Evolutionary conservation across 139 green algal genomes (phyloP), one percentile per base, ranked within the genome.

Genomic region (Diplosphaera chodatii): DNA sequence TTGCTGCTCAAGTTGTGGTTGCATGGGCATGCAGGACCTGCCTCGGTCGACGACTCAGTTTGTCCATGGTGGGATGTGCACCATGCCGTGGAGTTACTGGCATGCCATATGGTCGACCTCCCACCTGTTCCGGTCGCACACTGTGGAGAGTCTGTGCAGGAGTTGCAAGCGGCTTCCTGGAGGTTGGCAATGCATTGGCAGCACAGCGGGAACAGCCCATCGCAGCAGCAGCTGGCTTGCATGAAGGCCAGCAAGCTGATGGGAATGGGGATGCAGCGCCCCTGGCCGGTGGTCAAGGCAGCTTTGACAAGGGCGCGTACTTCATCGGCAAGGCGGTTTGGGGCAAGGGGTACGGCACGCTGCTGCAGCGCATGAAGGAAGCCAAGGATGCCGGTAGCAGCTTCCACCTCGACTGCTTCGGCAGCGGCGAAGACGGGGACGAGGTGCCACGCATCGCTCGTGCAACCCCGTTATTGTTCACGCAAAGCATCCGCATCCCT

Each of bases 331-430:
- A 77, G 40, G 75, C 67, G 31, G 72, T 98, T 37, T 97, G 93
- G 93, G 89, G 85, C 64, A 98, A 98, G 80, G 94, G 94, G 59
- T 98, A 96, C 85, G 89, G 88, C 6, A 90, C 96, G 86, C 84
- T 95, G 79, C 79, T 96, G 71, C 78, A 93, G 40, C 73, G 87
- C 25, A 67, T 96, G 21, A 68, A 79, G 2, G 80, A 23, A 89
- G 77, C 85, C 90, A 77, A 72, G 41, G 63, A 30, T 33, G 33
- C 70, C 66, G 32, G 21, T 28, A n/a, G 62, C 48, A 29, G n/a
- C 56, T 37, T 30, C 30, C 27, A 70, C 29, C 13, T 90, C 33
- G 83, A 90, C 70, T 74, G 85, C 25, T 90, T 72, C 33, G 85
- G 79, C 32, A 87, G 75, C 20, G 87, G 84, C 4, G 32, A 86